These are phyloP conservation scores for Senna siamea DNA, from an alignment of 306 rosid species.

Conservation along the genomic window DNA sequence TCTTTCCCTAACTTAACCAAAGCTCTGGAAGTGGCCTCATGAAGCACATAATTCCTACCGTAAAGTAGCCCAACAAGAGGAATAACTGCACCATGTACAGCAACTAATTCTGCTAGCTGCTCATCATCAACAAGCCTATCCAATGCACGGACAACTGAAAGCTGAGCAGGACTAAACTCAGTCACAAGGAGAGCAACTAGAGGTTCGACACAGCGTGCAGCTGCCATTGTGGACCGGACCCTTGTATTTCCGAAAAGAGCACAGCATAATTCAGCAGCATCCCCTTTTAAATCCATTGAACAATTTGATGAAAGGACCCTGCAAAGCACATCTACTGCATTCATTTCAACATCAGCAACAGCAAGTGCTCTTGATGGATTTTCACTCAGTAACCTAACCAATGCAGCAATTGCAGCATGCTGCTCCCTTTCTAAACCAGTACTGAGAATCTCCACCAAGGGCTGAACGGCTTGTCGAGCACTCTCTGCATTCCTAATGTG, in stretches of 20 bases:
- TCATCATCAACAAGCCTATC: constrained; percentile 98
- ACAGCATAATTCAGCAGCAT: constrained; percentile 93
- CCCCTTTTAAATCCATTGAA: constrained; percentile 92
- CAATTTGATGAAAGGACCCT: constrained; percentile 89
- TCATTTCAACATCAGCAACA: constrained; percentile 98
- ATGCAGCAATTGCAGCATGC: constrained; percentile 98
- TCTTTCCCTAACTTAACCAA: constrained; percentile 96
- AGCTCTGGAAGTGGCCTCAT: constrained; percentile 92
- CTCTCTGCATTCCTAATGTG: constrained; percentile 95
- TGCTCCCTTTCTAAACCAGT: constrained; percentile 96
- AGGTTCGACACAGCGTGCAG: constrained; percentile 95
- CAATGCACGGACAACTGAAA: constrained; percentile 87
- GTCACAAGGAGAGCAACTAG: constrained; percentile 88
- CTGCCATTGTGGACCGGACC: constrained; percentile 94
- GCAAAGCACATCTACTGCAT: constrained; percentile 98
- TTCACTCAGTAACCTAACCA: constrained; percentile 91
- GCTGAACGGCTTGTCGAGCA: constrained; percentile 95
- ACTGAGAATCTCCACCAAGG: constrained; percentile 96
- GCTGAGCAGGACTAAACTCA: constrained; percentile 88
- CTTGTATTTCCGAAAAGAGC: constrained; percentile 96
- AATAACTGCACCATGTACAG: constrained; percentile 88
- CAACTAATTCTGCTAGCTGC: constrained; percentile 96
- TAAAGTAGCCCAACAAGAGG: constrained; percentile 93
- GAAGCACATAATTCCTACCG: constrained; percentile 88
- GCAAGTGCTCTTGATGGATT: constrained; percentile 95